Percentiles rank a stretch among this genome's conserved stretches.
These are phyloP conservation scores for Cordyceps militaris DNA, from an alignment of 2,329 filamentous ascomycete genomes.

Conservation along the genomic window DNA sequence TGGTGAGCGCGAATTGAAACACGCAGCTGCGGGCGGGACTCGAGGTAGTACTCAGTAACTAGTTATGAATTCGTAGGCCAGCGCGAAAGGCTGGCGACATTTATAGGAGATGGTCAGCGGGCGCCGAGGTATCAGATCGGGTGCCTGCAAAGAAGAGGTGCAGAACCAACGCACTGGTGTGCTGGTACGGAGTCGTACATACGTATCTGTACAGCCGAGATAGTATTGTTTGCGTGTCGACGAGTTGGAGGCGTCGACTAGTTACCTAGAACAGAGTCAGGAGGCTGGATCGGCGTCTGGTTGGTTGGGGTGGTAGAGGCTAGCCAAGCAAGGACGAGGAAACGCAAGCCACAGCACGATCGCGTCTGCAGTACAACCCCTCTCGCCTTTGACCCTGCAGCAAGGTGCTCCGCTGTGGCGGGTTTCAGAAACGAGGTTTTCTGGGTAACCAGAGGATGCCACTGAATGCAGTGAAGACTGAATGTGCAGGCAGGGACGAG, in stretches of 20 bases:
- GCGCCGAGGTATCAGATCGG: background rate
- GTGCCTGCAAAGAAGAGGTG: background rate
- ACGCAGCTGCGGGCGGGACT: background rate
- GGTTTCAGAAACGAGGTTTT: slow-evolving; percentile 9
- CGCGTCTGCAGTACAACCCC: background rate
- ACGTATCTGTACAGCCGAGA: background rate
- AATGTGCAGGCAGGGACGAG: background rate
- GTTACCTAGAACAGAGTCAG: background rate
- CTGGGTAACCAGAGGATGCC: background rate
- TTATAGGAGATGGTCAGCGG: background rate
- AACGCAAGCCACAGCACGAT: background rate
- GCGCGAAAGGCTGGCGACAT: background rate
- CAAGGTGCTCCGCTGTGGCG: slow-evolving; percentile 9
- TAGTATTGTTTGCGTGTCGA: background rate
- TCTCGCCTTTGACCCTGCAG: slow-evolving; percentile 2
- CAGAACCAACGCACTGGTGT: background rate
- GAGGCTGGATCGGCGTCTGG: background rate
- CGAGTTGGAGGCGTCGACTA: background rate
- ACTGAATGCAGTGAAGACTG: background rate
- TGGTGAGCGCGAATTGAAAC: background rate
- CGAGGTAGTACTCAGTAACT: too few species aligned
- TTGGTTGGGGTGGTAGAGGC: background rate
- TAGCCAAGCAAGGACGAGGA: background rate
- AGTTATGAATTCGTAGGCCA: too few species aligned
- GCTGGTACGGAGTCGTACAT: background rate